Conservation (phyloP, 345 rosid genomes). For the Hibiscus trionum region DNA sequence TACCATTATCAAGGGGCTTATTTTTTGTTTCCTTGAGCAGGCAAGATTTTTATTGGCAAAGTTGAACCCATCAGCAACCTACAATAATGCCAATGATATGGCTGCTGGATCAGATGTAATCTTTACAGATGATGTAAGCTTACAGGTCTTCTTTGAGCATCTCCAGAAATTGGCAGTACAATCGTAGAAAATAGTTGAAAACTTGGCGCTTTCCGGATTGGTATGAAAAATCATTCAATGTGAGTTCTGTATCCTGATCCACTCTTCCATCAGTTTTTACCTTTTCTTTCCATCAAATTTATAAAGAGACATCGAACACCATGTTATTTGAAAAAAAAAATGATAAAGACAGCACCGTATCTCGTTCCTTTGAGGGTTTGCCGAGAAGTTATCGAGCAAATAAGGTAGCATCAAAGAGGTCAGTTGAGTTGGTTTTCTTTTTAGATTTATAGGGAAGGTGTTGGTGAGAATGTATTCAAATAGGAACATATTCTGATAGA, state of each 20-base stretch:
- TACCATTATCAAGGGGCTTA: background rate
- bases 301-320: conserved; percentile 7
- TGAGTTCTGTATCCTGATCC: conserved; percentile 26
- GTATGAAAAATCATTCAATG: conserved; percentile 12
- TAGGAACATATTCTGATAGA: conserved; percentile 15
- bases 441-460: background rate
- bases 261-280: conserved; percentile 5
- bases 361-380: conserved; percentile 23
- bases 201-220: conserved; percentile 2
- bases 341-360: conserved; percentile 14
- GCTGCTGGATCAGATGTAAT: conserved; percentile 88
- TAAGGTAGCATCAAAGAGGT: conserved; percentile 8
- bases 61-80: conserved; percentile 93
- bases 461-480: background rate
- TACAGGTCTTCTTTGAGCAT: conserved; percentile 92
- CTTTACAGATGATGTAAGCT: conserved; percentile 92
- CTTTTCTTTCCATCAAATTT: conserved; percentile 19
- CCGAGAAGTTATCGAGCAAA: conserved; percentile 3
- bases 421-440: conserved; percentile 1
- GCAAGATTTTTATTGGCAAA: conserved; percentile 95
- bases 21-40: conserved; percentile 29
- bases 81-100: conserved; percentile 66
- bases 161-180: conserved; percentile 95
- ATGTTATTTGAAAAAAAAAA: conserved; percentile 9
- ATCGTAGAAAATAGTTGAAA: conserved; percentile 17